Base-by-base conservation (phyloP, 169 alveolate genomes). In the Eimeria sp. region DNA sequence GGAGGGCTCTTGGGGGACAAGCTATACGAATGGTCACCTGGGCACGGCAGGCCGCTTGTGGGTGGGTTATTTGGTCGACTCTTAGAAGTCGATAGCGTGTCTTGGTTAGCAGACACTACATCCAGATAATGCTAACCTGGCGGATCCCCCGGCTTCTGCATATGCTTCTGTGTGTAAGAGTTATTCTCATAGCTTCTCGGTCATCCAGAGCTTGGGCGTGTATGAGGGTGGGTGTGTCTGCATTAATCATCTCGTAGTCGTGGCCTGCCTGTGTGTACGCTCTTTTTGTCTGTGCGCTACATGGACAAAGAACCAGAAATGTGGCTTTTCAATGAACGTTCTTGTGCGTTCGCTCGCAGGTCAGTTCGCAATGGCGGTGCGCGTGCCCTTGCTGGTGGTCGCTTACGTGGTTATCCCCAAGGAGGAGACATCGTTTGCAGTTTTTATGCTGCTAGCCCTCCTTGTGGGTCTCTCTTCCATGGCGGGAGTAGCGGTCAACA, bases 401-500 rank as follows among this genome's bases (percentile, higher is more conserved):
- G 93, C 97, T 74, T 97, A 98, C 94, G 82, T 94, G 83, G 97
- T 95, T n/a, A 91, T 96, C 76, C 97, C 97, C 43, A 95, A 96
- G 43, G 97, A 97, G 60, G 97, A 95, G 25, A 91, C 95, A 49
- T 89, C 96, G 40, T 83, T 95, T 46, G 89, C 95, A 82, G 97
- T 90, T 60, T 97, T 90, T 74, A 62, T 90, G 78, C 77, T 97
- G 52, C 72, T 96, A 85, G 91, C 99, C 62, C 97, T 98, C 89
- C 80, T 97, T 37, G 95, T 98, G 66, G 99, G 99, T 46, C 93
- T 98, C 74, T 96, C 98, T 30, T 98, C 99, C n/a, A 97, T 98
- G 95, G 98, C 99, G 27, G 99, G 99, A 27, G 98, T 98, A 78
- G 98, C 99, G 11, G 98, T 98, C 60, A 98, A 98, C 85, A 91